phyloP scores from a whole-genome alignment of 2,329 filamentous ascomycete species.

The Aspergillus sp. region DNA sequence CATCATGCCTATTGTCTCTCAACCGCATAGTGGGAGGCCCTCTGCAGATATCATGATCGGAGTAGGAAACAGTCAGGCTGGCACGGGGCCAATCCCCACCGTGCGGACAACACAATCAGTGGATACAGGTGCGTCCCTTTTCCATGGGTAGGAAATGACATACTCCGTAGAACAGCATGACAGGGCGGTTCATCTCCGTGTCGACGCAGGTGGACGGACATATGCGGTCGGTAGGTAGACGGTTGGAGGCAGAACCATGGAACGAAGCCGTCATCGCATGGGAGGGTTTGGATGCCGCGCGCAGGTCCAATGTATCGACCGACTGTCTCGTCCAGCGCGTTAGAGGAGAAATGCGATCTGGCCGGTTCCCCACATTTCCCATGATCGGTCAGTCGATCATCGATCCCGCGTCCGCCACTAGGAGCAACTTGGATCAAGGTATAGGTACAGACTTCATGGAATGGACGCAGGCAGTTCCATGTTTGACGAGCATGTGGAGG shows the following conservation, averaged over 20 bases:
- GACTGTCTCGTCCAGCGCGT: background rate
- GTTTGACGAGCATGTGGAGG: conserved; percentile 5
- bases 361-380: background rate
- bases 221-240: background rate
- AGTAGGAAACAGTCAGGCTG: no score
- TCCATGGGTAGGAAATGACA: background rate
- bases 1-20: no score
- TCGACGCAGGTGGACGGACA: background rate
- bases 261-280: background rate
- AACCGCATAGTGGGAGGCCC: no score
- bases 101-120: no score
- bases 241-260: background rate
- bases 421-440: no score
- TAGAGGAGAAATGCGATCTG: background rate
- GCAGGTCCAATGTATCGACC: background rate
- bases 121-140: background rate
- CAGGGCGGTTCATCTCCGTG: background rate
- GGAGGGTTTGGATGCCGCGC: background rate
- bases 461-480: conserved; percentile 5
- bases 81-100: no score
- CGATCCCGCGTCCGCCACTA: background rate
- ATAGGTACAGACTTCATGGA: no score
- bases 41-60: no score
- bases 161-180: background rate
- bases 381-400: background rate